Conservation (phyloP, 1,284 basidiomycete genomes). For the Ceratobasidium sp. region DNA sequence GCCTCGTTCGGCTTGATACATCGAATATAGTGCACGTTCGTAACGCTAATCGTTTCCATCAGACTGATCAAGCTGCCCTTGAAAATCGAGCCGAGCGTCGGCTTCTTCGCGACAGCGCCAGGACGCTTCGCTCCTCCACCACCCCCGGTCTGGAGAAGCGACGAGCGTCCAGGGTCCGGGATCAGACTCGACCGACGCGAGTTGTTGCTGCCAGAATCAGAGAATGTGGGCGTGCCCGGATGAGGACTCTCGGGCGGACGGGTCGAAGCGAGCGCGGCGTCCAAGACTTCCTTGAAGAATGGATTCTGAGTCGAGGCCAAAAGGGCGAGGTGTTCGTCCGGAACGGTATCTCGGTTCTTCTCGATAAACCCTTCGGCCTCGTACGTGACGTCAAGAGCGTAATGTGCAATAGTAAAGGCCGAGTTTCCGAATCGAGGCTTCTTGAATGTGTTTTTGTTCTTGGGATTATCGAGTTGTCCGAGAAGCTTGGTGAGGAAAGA, state of each 20-base stretch:
- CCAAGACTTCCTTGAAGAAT: constrained; percentile 95
- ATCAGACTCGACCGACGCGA: constrained; percentile 85
- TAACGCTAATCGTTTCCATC: constrained; percentile 98
- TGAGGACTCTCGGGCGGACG: constrained; percentile 70
- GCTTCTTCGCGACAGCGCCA: constrained; percentile 85
- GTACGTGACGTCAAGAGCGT: constrained; percentile 98
- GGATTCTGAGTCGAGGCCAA: constrained; percentile 89
- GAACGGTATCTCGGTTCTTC: constrained; percentile 99
- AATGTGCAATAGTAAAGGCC: constrained; percentile 98
- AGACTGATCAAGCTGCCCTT: constrained; percentile 93
- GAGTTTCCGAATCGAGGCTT: constrained; percentile 98
- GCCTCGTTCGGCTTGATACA: constrained; percentile 99
- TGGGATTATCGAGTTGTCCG: constrained; percentile 86
- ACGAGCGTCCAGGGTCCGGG: constrained; percentile 83
- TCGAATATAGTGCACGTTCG: constrained; percentile 99
- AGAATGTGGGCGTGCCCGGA: constrained; percentile 77
- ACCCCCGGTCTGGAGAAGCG: constrained; percentile 68
- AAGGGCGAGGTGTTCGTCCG: constrained; percentile 95
- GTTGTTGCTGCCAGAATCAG: constrained; percentile 78
- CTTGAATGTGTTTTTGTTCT: constrained; percentile 93
- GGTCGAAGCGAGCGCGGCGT: constrained; percentile 83
- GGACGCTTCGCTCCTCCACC: constrained; percentile 67
- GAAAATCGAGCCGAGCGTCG: constrained; percentile 98
- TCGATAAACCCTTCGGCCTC: constrained; percentile 98
- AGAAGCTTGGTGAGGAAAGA: constrained; percentile 97